Conservation (phyloP, 73 alveolate species). For the Paramecium tetraurelia region DNA sequence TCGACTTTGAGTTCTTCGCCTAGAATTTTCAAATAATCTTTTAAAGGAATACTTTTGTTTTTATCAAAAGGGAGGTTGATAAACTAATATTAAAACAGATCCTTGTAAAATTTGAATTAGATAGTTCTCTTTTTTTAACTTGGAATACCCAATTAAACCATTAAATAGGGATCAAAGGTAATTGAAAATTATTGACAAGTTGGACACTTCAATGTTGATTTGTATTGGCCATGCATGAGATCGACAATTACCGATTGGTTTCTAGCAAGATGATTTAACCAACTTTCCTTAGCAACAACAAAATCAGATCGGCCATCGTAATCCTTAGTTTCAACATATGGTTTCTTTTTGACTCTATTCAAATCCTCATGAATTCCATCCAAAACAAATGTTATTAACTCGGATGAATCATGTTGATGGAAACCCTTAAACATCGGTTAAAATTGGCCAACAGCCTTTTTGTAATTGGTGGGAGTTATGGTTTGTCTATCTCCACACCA, state of each 20-base stretch:
- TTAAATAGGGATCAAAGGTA: slow-evolving; percentile 95
- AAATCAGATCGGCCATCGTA: slow-evolving; percentile 78
- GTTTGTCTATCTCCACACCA: slow-evolving; percentile 48
- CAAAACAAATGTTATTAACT: slow-evolving; percentile 83
- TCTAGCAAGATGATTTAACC: slow-evolving; percentile 90
- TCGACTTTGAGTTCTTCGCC: not conserved
- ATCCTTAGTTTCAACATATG: slow-evolving; percentile 79
- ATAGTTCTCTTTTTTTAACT: slow-evolving; percentile 49
- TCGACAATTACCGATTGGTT: slow-evolving; percentile 94
- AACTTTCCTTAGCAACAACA: slow-evolving; percentile 85
- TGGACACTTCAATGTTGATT: slow-evolving; percentile 90
- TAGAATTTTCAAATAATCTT: not conserved
- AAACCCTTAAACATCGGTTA: slow-evolving; percentile 59
- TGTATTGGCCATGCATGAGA: slow-evolving; percentile 93
- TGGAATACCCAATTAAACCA: slow-evolving; percentile 93
- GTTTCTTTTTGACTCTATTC: slow-evolving; percentile 87
- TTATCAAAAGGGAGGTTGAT: not conserved
- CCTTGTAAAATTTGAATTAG: not conserved
- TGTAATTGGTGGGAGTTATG: slow-evolving; percentile 40
- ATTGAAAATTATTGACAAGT: slow-evolving; percentile 79
- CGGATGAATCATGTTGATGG: slow-evolving; percentile 66
- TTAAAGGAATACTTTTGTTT: not conserved
- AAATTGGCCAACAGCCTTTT: slow-evolving; percentile 55
- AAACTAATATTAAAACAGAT: not conserved
- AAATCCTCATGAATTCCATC: slow-evolving; percentile 97